Percentiles rank a stretch among this genome's conserved stretches.
Conservation (phyloP, 2,329 filamentous ascomycete genomes). For the Laburnicola sp. region DNA sequence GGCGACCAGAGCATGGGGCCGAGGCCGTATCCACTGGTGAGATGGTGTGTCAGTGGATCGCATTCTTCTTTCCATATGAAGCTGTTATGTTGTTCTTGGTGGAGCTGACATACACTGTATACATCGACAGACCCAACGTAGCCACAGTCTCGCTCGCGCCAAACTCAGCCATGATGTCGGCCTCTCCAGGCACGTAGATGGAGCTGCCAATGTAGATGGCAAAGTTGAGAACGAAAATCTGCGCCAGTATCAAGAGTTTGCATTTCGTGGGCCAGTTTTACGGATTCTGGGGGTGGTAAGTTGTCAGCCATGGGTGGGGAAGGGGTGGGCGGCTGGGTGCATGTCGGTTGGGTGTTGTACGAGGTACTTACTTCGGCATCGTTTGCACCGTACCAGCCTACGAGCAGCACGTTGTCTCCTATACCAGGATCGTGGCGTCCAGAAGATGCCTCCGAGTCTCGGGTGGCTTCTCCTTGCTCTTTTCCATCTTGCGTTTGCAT, state of each 20-base stretch:
- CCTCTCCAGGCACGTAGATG: slow-evolving; percentile 48
- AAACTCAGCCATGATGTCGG: slow-evolving; percentile 55
- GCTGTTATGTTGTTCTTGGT: not conserved
- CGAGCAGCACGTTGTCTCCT: slow-evolving; percentile 17
- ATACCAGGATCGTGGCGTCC: not conserved
- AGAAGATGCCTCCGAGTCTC: not conserved
- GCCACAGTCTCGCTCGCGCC: slow-evolving; percentile 60
- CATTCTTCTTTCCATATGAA: not conserved
- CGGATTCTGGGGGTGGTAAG: slow-evolving; percentile 19
- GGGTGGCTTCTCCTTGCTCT: not conserved
- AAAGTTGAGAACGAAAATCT: slow-evolving; percentile 53
- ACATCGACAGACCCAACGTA: slow-evolving; percentile 76
- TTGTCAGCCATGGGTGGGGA: not conserved
- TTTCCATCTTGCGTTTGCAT: not conserved
- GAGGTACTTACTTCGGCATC: slow-evolving; percentile 18
- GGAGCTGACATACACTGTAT: slow-evolving; percentile 58
- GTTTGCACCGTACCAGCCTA: slow-evolving; percentile 42
- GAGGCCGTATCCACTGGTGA: slow-evolving; percentile 58
- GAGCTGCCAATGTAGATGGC: slow-evolving; percentile 55
- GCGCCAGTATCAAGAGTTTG: slow-evolving; percentile 14
- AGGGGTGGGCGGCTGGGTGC: too few species aligned
- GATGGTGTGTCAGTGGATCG: not conserved
- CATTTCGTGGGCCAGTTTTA: slow-evolving; percentile 28
- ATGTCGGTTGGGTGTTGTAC: too few species aligned
- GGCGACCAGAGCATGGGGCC: slow-evolving; percentile 57